These are phyloP conservation scores for Thermothielavioides terrestris DNA, from an alignment of 495 filamentous ascomycete species.

Conservation along the genomic window DNA sequence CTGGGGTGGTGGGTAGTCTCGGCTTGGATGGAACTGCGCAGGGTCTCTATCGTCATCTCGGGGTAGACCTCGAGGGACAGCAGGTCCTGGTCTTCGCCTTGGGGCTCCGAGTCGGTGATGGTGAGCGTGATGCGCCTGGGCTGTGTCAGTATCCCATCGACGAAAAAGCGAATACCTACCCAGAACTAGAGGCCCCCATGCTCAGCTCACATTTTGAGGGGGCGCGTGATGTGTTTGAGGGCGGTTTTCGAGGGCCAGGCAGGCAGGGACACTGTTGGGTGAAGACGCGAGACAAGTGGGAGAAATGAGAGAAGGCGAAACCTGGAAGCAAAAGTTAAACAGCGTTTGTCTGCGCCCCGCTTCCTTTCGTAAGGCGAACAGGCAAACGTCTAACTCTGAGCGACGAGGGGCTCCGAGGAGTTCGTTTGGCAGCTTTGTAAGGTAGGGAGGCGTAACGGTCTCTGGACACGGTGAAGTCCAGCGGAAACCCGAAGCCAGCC, in stretches of 20 bases:
- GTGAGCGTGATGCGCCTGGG: slow-evolving; percentile 41
- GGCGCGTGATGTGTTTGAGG: too few species aligned
- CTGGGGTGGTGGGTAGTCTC: slow-evolving; percentile 45
- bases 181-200: background rate
- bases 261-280: background rate
- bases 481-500: slow-evolving; percentile 7
- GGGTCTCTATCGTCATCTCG: slow-evolving; percentile 74
- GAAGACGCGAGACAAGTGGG: background rate
- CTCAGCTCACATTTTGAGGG: slow-evolving; percentile 5
- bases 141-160: background rate
- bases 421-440: too few species aligned
- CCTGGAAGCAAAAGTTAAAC: background rate
- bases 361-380: slow-evolving; percentile 1
- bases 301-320: background rate
- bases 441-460: background rate
- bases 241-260: background rate
- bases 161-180: too few species aligned
- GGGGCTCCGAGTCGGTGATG: slow-evolving; percentile 69
- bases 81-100: slow-evolving; percentile 61
- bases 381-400: background rate
- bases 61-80: slow-evolving; percentile 74
- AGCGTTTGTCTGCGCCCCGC: background rate
- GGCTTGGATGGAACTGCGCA: slow-evolving; percentile 72
- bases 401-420: slow-evolving; percentile 4
- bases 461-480: background rate